Evolutionary conservation across 306 rosid species (phyloP).

Genomic region (Phaseolus lunatus): DNA sequence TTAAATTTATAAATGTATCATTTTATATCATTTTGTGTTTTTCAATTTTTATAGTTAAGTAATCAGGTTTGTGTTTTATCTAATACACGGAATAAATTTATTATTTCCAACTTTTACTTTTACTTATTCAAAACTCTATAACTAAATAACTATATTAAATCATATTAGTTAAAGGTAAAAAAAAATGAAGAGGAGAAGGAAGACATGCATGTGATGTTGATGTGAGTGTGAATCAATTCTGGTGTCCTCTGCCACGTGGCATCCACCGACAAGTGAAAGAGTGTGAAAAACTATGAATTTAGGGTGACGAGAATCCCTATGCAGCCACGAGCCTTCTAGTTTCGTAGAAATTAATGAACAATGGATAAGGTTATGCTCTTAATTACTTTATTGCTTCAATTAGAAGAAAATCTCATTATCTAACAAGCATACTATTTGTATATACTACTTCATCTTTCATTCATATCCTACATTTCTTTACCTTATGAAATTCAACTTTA

Average conservation of each 20-base stretch:
- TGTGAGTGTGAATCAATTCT: constrained; percentile 29
- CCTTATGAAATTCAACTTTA: not conserved
- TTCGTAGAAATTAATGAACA: not conserved
- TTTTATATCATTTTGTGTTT: no score
- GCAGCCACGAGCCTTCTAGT: not conserved
- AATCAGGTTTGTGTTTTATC: no score
- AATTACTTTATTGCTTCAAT: constrained; percentile 49
- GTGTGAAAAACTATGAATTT: constrained; percentile 25
- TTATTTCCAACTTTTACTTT: no score
- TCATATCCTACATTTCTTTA: no score
- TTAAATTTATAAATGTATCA: no score
- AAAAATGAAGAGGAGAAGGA: not conserved
- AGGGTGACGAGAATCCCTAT: constrained; percentile 52
- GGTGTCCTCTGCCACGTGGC: constrained; percentile 56
- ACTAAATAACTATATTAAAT: no score
- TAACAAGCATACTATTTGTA: constrained; percentile 24
- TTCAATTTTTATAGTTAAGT: no score
- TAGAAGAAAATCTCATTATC: constrained; percentile 52
- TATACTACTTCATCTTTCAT: no score
- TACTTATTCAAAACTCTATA: no score
- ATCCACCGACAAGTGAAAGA: constrained; percentile 41
- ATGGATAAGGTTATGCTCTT: constrained; percentile 16
- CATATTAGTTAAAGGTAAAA: no score
- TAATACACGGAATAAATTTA: no score
- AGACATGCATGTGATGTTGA: constrained; percentile 40